Evolutionary conservation across 768 basidiomycete species (phyloP).

Genomic region (Auricularia heimuer): DNA sequence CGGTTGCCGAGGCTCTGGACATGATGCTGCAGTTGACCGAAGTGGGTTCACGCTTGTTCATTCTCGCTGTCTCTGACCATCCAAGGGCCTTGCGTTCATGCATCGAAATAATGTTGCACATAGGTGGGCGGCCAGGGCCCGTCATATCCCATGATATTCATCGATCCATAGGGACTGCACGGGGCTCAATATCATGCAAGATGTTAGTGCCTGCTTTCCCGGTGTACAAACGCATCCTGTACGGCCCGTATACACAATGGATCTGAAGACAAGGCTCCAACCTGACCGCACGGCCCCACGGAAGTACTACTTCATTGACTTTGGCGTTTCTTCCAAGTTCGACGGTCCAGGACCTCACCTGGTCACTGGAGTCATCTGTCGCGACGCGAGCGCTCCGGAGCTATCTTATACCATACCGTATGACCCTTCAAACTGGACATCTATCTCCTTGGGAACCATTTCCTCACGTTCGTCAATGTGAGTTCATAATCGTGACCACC

Average conservation of each 20-base stretch:
- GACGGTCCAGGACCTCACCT: neutral
- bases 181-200: slow-evolving; percentile 5
- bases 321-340: neutral
- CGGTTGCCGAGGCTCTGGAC: slow-evolving; percentile 4
- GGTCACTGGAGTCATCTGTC: neutral
- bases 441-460: slow-evolving; percentile 5
- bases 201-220: slow-evolving; percentile 2
- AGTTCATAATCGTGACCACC: neutral
- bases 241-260: neutral
- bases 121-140: neutral
- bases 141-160: neutral
- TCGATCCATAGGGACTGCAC: neutral
- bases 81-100: neutral
- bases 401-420: slow-evolving; percentile 2
- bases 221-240: neutral
- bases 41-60: neutral
- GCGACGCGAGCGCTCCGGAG: slow-evolving; percentile 5
- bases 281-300: neutral
- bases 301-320: slow-evolving; percentile 7
- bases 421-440: slow-evolving; percentile 6
- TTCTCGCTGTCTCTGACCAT: neutral
- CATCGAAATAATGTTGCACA: neutral
- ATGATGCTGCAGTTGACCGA: slow-evolving; percentile 2
- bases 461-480: slow-evolving; percentile 2
- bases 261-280: neutral